A percentile compares a stretch with the other conserved stretches of the same genome.
phyloP scores from a whole-genome alignment of 352 stramenopile species.

The Pythium biforme region DNA sequence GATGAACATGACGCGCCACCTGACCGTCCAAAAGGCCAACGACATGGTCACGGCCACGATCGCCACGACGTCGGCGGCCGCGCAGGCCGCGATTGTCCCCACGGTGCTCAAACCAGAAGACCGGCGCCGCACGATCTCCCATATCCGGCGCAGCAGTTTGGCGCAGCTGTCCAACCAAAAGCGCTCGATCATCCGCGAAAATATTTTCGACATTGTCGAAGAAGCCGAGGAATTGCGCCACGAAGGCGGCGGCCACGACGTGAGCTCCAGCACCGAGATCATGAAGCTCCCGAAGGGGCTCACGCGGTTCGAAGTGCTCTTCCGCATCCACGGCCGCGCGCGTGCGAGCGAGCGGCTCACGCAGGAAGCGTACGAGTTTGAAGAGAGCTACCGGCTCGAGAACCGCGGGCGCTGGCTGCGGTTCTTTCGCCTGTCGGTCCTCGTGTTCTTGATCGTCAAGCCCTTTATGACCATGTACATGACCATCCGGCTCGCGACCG shows the following conservation, averaged over 20 bases:
- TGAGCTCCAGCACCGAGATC: constrained; percentile 47
- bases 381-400: constrained; percentile 70
- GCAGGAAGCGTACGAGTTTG: constrained; percentile 62
- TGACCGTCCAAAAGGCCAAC: constrained; percentile 30
- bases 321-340: constrained; percentile 45
- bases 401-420: constrained; percentile 67
- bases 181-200: constrained; percentile 53
- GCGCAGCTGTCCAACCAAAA: constrained; percentile 30
- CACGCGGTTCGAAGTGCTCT: constrained; percentile 64
- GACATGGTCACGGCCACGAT: constrained; percentile 35
- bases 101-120: constrained; percentile 27
- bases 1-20: constrained; percentile 22
- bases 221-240: constrained; percentile 42
- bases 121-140: constrained; percentile 35
- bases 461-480: constrained; percentile 80
- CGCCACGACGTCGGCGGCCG: background rate
- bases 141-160: constrained; percentile 38
- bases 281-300: constrained; percentile 76
- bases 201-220: constrained; percentile 81
- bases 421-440: constrained; percentile 66
- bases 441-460: constrained; percentile 65
- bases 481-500: constrained; percentile 41
- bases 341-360: constrained; percentile 30
- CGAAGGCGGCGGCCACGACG: constrained; percentile 4
- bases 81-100: background rate